Conservation (phyloP, 352 stramenopile species). For the Globisporangium spiculum region DNA sequence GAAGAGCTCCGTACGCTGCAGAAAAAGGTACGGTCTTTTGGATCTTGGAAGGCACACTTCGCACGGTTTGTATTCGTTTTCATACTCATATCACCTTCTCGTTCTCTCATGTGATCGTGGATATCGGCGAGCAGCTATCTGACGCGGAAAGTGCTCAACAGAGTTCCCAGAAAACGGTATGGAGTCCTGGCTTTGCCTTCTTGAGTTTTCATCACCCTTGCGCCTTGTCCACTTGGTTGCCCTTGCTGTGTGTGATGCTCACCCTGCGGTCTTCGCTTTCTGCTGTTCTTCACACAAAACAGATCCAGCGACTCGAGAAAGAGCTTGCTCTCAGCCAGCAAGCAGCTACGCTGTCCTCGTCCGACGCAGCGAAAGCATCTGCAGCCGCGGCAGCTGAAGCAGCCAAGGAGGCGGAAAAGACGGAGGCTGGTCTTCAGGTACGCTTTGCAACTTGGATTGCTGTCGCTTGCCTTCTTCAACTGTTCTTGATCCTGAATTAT, state of each 20-base stretch:
- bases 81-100: neutral
- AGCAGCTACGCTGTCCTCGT: conserved; percentile 22
- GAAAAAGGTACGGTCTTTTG: conserved; percentile 41
- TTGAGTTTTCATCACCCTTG: neutral
- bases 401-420: conserved; percentile 25
- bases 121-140: conserved; percentile 28
- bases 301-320: conserved; percentile 63
- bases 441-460: neutral
- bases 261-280: neutral
- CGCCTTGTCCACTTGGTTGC: neutral
- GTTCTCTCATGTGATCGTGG: neutral
- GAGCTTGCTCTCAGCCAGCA: conserved; percentile 41
- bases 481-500: neutral
- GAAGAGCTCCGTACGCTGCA: conserved; percentile 50
- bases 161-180: conserved; percentile 52
- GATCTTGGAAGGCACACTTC: neutral
- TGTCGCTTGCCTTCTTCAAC: too few species aligned
- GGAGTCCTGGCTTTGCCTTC: neutral
- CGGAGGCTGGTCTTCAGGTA: conserved; percentile 41
- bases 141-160: conserved; percentile 30
- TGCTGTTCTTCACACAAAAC: neutral
- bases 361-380: conserved; percentile 29
- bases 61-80: neutral
- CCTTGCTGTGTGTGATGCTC: neutral
- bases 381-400: conserved; percentile 10